These are phyloP conservation scores for Cerioporus squamosus DNA, from an alignment of 1,284 basidiomycete genomes.

Conservation along the genomic window DNA sequence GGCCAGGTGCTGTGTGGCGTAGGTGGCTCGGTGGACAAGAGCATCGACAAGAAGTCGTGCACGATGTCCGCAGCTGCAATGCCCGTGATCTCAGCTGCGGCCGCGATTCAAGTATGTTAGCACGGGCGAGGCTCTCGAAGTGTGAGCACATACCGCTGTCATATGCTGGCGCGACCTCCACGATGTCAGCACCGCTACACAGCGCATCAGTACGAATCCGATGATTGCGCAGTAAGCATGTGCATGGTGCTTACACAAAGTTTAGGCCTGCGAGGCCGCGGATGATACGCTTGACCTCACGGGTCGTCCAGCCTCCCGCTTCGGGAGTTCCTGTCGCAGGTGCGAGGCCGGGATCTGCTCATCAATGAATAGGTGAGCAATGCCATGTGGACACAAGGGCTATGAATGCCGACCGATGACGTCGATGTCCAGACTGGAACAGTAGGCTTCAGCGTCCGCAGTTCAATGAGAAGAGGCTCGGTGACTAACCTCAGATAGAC, in stretches of 20 bases:
- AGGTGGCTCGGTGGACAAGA: slow-evolving; percentile 47
- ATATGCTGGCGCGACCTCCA: slow-evolving; percentile 85
- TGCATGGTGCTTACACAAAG: slow-evolving; percentile 63
- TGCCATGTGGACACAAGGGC: not conserved
- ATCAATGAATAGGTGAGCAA: not conserved
- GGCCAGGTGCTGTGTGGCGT: slow-evolving; percentile 24
- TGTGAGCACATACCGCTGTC: slow-evolving; percentile 54
- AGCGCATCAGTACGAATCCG: not conserved
- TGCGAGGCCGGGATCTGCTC: slow-evolving; percentile 73
- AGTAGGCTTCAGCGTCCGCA: not conserved
- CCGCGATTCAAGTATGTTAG: not conserved
- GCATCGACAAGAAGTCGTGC: slow-evolving; percentile 70
- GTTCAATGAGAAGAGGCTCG: not conserved
- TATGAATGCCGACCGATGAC: slow-evolving; percentile 58
- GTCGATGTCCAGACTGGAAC: slow-evolving; percentile 69
- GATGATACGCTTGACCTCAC: slow-evolving; percentile 79
- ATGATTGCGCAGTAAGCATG: not conserved
- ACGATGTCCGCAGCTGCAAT: slow-evolving; percentile 76
- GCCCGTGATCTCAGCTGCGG: slow-evolving; percentile 68
- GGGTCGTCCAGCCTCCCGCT: slow-evolving; percentile 81
- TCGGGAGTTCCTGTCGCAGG: slow-evolving; percentile 88
- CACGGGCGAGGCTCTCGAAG: not conserved
- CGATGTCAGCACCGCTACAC: slow-evolving; percentile 70
- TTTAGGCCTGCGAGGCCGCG: slow-evolving; percentile 79
- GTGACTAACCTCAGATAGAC: slow-evolving; percentile 70